Evolutionary conservation across 345 rosid species (phyloP), one percentile per base, ranked within the genome.

Genomic region (Litchi chinensis): DNA sequence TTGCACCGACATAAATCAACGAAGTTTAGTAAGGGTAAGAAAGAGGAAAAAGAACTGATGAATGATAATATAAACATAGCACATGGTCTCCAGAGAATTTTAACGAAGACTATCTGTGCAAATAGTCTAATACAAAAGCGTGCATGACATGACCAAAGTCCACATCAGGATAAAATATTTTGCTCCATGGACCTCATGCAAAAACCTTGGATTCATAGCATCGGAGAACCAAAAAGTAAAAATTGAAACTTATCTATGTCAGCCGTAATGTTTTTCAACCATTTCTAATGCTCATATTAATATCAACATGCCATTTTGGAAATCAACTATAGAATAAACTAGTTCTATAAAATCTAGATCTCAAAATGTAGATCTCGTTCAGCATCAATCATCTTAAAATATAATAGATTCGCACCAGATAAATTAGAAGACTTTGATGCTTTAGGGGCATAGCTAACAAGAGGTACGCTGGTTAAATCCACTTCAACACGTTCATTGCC

Each of bases 391-490:
- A 18, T 26, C 7, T 15, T 5, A 67, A 56, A 66, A 50, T 22
- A 52, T 26, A 28, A 66, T 71, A 48, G 41, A 28, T 57, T 52
- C 87, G 79, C 85, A 93, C 98, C 97, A 63, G 86, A 82, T 60
- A 79, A 85, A 74, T 79, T 77, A 79, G 90, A 82, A 59, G 91
- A 65, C 57, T 74, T 75, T 80, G 90, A 74, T 79, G 88, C 87
- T 86, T 91, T 91, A 62, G 94, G 85, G 43, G 78, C 83, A 77
- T 93, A 92, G 79, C 93, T 87, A 80, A 91, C 92, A 82, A 85
- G 68, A 74, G 97, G 93, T 65, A 91, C 80, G 82, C 87, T 81
- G 68, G 80, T 78, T 52, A 68, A 56, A 70, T 87, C 89, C 79
- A 89, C 90, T 86, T 84, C 86, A 75, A 87, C 90, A 71, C 68